Conservation (phyloP, 495 filamentous ascomycete genomes). For the Aspergillus sparsus region DNA sequence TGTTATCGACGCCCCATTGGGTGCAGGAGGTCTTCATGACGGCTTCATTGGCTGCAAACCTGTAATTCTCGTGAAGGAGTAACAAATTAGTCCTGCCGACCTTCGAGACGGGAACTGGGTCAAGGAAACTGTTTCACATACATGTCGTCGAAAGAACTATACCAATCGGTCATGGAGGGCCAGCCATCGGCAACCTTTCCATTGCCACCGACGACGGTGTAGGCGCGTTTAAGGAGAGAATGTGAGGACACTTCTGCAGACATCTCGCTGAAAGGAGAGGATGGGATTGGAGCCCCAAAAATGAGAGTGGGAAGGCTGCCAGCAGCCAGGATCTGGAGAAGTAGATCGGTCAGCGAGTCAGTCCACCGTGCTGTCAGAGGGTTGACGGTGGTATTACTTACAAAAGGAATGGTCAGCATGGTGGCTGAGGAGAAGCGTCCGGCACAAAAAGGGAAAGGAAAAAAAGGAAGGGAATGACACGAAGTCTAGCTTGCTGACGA, state of each 20-base stretch:
- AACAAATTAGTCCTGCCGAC: neutral
- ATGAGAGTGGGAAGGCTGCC: conserved; percentile 20
- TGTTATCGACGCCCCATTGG: conserved; percentile 39
- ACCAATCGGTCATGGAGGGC: conserved; percentile 7
- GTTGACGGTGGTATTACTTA: neutral
- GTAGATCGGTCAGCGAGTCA: neutral
- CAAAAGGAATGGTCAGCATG: conserved; percentile 21
- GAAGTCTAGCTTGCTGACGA: conserved; percentile 14
- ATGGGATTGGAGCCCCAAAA: conserved; percentile 19
- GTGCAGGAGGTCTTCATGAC: conserved; percentile 46
- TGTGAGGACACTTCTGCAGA: conserved; percentile 5
- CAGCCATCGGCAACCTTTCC: conserved; percentile 10
- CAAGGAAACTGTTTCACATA: neutral
- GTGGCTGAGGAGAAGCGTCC: conserved; percentile 9
- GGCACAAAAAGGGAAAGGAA: conserved; percentile 3
- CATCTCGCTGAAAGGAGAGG: conserved; percentile 7
- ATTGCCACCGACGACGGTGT: conserved; percentile 15
- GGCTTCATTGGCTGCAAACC: conserved; percentile 44
- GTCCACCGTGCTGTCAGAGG: neutral
- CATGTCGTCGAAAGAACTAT: conserved; percentile 10
- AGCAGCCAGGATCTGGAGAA: conserved; percentile 13
- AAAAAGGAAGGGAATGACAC: conserved; percentile 14
- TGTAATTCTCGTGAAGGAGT: conserved; percentile 17
- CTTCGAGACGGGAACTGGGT: neutral
- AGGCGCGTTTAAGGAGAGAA: conserved; percentile 8